Evolutionary conservation across 116 monocot genomes (phyloP).

Genomic region (Zostera marina): DNA sequence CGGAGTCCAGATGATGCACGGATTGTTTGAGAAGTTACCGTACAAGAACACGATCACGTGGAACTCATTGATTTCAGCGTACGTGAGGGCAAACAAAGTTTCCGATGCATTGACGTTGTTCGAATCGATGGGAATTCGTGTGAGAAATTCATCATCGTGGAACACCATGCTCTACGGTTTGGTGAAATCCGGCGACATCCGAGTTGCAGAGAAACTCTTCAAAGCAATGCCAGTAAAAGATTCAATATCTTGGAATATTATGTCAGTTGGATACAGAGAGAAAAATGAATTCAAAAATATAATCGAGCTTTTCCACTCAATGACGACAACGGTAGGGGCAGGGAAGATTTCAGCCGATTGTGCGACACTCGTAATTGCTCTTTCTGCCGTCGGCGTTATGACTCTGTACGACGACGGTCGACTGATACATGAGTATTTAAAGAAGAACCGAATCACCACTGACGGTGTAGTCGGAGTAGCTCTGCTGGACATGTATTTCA

Average conservation of each 20-base stretch:
- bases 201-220: constrained; percentile 29
- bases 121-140: constrained; percentile 27
- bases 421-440: constrained; percentile 21
- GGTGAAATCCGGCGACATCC: constrained; percentile 21
- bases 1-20: constrained; percentile 12
- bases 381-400: constrained; percentile 30
- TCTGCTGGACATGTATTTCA: constrained; percentile 43
- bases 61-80: constrained; percentile 41
- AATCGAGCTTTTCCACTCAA: constrained; percentile 15
- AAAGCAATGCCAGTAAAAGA: constrained; percentile 28
- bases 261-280: constrained; percentile 33
- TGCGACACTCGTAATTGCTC: constrained; percentile 23
- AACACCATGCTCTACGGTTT: constrained; percentile 34
- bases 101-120: constrained; percentile 23
- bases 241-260: constrained; percentile 41
- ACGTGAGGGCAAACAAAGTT: constrained; percentile 17
- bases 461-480: constrained; percentile 25
- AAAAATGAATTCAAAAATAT: constrained; percentile 21
- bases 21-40: constrained; percentile 41
- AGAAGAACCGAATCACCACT: constrained; percentile 12
- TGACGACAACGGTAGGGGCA: constrained; percentile 15
- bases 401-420: constrained; percentile 23
- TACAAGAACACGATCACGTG: constrained; percentile 28
- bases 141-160: constrained; percentile 39
- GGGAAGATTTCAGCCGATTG: constrained; percentile 15